phyloP scores from a whole-genome alignment of 2,329 filamentous ascomycete species.

The Harringtonia lauricola region DNA sequence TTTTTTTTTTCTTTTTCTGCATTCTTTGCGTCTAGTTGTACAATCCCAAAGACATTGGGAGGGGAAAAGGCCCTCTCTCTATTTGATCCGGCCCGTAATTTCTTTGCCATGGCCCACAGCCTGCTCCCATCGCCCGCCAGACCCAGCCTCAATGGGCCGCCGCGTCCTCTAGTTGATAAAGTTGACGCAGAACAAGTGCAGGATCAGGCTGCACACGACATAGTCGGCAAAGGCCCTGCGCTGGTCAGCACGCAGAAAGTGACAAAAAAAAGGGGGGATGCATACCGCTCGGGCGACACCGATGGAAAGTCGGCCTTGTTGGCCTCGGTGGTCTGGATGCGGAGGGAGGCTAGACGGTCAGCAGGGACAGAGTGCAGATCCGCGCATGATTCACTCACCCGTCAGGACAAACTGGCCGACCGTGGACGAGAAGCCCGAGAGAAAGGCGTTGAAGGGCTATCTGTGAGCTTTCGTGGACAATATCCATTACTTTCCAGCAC shows the following conservation, averaged over 20 bases:
- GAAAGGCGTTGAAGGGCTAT: slow-evolving; percentile 97
- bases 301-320: slow-evolving; percentile 69
- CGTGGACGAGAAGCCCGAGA: slow-evolving; percentile 86
- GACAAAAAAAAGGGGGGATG: neutral
- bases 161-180: slow-evolving; percentile 71
- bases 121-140: too few species aligned
- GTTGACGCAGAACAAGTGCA: slow-evolving; percentile 99
- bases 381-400: slow-evolving; percentile 41
- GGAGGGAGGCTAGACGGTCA: slow-evolving; percentile 48
- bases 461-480: neutral
- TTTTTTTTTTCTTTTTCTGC: too few species aligned
- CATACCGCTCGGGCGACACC: slow-evolving; percentile 71
- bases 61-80: too few species aligned
- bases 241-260: slow-evolving; percentile 28
- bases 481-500: too few species aligned
- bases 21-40: too few species aligned
- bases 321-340: slow-evolving; percentile 82
- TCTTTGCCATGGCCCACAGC: too few species aligned
- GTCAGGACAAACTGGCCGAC: slow-evolving; percentile 97
- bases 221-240: slow-evolving; percentile 89
- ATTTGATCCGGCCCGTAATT: too few species aligned
- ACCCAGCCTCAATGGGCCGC: too few species aligned
- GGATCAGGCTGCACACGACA: slow-evolving; percentile 83
- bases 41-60: too few species aligned
- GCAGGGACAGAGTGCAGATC: neutral